phyloP scores from a whole-genome alignment of 805 yeast genomes.

The Komagataella mondaviorum region DNA sequence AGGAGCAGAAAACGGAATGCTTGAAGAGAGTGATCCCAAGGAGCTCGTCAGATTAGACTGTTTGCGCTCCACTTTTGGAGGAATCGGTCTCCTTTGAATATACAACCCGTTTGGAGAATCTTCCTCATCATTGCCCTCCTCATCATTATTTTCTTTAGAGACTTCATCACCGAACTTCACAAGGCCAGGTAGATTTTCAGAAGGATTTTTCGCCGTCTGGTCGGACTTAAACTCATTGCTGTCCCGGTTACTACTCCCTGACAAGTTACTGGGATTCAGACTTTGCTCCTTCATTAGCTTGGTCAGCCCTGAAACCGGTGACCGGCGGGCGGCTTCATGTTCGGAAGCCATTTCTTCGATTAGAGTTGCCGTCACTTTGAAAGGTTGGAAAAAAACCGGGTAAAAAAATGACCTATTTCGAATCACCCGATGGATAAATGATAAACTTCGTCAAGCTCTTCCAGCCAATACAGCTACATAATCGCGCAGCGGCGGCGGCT shows the following conservation, averaged over 20 bases:
- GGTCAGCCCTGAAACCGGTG: conserved; percentile 18
- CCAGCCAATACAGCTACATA: neutral
- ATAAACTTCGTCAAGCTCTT: neutral
- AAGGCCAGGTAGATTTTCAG: neutral
- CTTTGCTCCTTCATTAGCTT: conserved; percentile 18
- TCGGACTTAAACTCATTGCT: neutral
- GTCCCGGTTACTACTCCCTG: conserved; percentile 5
- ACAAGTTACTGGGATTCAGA: conserved; percentile 6
- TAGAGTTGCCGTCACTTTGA: neutral
- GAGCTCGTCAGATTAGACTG: conserved; percentile 12
- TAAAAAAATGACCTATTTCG: neutral
- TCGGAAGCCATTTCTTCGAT: neutral
- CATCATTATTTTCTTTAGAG: neutral
- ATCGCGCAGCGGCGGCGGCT: neutral
- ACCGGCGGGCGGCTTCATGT: neutral
- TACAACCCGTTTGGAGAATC: neutral
- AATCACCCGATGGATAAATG: neutral
- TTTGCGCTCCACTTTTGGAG: neutral
- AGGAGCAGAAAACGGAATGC: conserved; percentile 63
- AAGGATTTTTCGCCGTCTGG: neutral
- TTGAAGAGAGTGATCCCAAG: conserved; percentile 33
- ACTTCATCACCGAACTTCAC: neutral
- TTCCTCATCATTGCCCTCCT: conserved; percentile 6
- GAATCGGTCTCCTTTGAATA: neutral
- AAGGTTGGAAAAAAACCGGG: neutral